phyloP scores from a whole-genome alignment of 495 filamentous ascomycete genomes.

The Penicillium pancosmium region DNA sequence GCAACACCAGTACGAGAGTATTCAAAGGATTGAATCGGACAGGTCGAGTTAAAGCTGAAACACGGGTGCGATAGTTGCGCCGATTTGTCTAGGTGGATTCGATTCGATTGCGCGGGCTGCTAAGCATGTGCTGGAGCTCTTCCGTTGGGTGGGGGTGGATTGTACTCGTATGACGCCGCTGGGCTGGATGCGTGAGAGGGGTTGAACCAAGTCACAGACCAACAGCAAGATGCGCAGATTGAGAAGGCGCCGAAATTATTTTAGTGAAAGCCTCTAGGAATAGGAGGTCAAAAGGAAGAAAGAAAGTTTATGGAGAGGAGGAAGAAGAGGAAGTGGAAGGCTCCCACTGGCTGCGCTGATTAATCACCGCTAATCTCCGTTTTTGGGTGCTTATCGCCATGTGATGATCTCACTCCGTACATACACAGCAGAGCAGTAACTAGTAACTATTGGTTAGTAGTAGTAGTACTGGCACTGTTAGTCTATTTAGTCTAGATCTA shows the following conservation, averaged over 20 bases:
- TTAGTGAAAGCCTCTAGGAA: neutral
- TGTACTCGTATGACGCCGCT: neutral
- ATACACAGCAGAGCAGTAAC: neutral
- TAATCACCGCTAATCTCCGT: slow-evolving; percentile 18
- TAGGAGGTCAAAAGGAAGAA: neutral
- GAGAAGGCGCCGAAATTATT: too few relatives aligned
- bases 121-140: neutral
- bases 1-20: neutral
- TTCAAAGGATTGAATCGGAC: neutral
- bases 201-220: too few relatives aligned
- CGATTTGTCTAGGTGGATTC: neutral
- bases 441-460: too few relatives aligned
- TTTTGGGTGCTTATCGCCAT: slow-evolving; percentile 13
- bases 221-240: too few relatives aligned
- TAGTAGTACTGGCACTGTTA: too few relatives aligned
- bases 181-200: neutral
- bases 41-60: neutral
- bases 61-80: neutral
- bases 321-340: too few relatives aligned
- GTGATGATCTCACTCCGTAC: slow-evolving; percentile 9
- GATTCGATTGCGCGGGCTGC: slow-evolving; percentile 1
- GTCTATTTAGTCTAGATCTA: neutral
- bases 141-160: neutral
- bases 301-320: neutral
- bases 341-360: slow-evolving; percentile 4